phyloP scores from a whole-genome alignment of 441 rosid genomes.

The Mallotus japonicus region DNA sequence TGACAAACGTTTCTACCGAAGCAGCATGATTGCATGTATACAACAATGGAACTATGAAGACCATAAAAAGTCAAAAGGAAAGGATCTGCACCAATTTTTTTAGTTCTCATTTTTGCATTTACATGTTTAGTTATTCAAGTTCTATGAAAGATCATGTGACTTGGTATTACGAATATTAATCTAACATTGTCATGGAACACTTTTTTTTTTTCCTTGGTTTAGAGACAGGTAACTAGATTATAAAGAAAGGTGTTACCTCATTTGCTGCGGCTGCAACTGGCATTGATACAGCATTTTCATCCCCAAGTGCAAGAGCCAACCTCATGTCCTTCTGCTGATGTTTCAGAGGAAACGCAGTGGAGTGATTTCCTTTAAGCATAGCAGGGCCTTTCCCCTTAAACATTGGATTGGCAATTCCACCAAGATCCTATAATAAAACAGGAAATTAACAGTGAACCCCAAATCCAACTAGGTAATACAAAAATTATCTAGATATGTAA shows the following conservation, averaged over 20 bases:
- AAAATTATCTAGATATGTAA: too few relatives aligned
- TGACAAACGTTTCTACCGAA: too few relatives aligned
- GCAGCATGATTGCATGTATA: too few relatives aligned
- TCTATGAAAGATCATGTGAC: background rate
- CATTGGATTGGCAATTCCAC: conserved; percentile 78
- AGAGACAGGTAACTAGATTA: background rate
- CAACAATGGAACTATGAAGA: too few relatives aligned
- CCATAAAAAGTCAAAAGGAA: too few relatives aligned
- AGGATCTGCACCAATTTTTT: too few relatives aligned
- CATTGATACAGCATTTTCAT: conserved; percentile 82
- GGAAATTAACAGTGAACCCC: conserved; percentile 9
- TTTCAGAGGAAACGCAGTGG: conserved; percentile 87
- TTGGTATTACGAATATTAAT: conserved; percentile 9
- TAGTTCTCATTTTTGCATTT: background rate
- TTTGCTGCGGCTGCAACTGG: conserved; percentile 91
- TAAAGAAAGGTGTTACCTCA: conserved; percentile 52
- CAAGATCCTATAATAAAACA: conserved; percentile 58
- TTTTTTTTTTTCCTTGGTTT: background rate
- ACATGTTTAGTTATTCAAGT: conserved; percentile 1
- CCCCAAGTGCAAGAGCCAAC: conserved; percentile 95
- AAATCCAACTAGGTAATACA: background rate
- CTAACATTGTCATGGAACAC: background rate
- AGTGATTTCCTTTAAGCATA: conserved; percentile 60
- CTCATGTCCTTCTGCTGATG: conserved; percentile 98
- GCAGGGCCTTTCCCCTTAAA: conserved; percentile 78